Base-by-base conservation (phyloP, 2,329 filamentous ascomycete genomes). In the Sphaceloma murrayae region DNA sequence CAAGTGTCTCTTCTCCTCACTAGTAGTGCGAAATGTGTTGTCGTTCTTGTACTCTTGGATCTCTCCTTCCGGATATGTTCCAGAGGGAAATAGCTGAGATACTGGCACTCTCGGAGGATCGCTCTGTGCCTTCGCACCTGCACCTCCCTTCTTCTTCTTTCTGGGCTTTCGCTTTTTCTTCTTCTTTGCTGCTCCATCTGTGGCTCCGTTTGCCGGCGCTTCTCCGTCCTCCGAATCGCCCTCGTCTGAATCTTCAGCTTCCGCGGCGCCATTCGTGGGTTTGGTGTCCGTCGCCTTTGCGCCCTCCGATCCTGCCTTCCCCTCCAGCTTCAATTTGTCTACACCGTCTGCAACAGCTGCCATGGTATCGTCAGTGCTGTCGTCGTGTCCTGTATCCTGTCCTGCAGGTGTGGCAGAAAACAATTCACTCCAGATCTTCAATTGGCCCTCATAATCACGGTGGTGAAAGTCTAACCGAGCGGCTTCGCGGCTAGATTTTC, bases 91-190 rank as follows among this genome's bases (percentile, higher is more conserved):
- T 18, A 73, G 60, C 31, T 66, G 56, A n/a, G 57, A 54, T 7
- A 74, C 54, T 10, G 64, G 60, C 17, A 70, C 58, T n/a, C 67
- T 61, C 7, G 70, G 70, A 22, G 70, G 70, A 14, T 54, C 62
- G 5, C 65, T 64, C 50, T 73, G 70, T 9, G 53, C 55, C 43
- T 56, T 56, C 47, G 59, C 57, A 33, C 56, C 58, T 33, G 54
- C 55, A 7, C 50, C 52, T 11, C 53, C 51, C 53, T 60, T 61
- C 51, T 60, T 64, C 57, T 64, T 64, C 54, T 62, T 65, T 48
- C 60, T 62, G 45, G 58, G 61, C 54, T 65, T 68, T 53, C 62
- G 66, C 52, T 59, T 63, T 58, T 70, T 74, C 45, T 65, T 61
- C 53, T 67, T 70, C 55, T 66, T 66, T 40, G 67, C 58, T 39